Conservation (phyloP, 83 land plant genomes). For the Picea abies region DNA sequence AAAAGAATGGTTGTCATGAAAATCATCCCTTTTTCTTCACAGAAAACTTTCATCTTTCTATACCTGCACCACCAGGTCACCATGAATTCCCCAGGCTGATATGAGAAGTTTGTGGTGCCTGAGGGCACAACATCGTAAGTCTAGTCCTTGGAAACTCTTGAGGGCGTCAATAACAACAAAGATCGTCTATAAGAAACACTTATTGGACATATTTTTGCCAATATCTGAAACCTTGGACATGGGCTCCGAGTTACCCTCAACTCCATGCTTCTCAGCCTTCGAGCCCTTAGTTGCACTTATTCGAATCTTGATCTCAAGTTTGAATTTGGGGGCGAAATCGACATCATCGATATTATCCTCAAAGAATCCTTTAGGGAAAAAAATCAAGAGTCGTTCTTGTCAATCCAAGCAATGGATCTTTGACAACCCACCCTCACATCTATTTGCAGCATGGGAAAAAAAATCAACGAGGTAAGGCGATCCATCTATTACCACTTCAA, state of each 20-base stretch:
- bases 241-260: background rate
- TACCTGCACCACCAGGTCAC: too few species aligned
- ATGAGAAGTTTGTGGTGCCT: too few species aligned
- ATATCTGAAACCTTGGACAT: background rate
- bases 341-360: conserved; percentile 9
- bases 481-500: conserved; percentile 9
- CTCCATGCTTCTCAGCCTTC: background rate
- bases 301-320: conserved; percentile 16
- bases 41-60: too few species aligned
- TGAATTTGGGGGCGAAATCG: background rate
- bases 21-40: too few species aligned
- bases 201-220: background rate
- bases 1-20: too few species aligned
- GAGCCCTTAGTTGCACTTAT: background rate
- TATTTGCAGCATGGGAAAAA: too few species aligned
- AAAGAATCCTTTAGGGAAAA: conserved; percentile 42
- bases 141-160: too few species aligned
- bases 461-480: too few species aligned
- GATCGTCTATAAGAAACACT: too few species aligned
- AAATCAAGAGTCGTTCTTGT: conserved; percentile 50
- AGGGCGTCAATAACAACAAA: too few species aligned
- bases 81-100: too few species aligned
- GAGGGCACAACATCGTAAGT: too few species aligned
- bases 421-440: conserved; percentile 25
- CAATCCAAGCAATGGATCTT: conserved; percentile 69